Evolutionary conservation across 495 filamentous ascomycete species (phyloP), one percentile per base, ranked within the genome.

Genomic region (Monascus purpureus): DNA sequence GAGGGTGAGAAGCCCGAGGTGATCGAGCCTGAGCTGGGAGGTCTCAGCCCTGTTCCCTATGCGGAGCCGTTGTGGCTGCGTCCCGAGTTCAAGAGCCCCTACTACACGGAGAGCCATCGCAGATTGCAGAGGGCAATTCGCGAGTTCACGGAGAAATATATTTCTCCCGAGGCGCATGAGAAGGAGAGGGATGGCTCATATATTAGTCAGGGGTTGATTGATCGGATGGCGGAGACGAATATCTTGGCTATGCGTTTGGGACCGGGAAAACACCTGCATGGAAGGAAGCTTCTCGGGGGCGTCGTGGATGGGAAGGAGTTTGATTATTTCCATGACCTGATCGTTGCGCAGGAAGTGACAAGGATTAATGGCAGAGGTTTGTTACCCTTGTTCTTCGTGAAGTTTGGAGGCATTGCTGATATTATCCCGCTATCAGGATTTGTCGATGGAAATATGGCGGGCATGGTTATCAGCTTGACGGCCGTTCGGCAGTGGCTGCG

Each of bases 281-380:
- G 74, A 13, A 61, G 71, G 16, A 67, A 63, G 23, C 53, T 90
- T 11, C 58, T 88, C 16, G 71, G 71, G 28, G 82, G 82, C 31
- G 74, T 68, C 17, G 67, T 85, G 23, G 66, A 79, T 40, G 78
- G 79, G 17, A 71, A 83, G 59, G 80, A 90, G 39, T 90, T 82
- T 44, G 82, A 93, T 52, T 85, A 86, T 53, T 78, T 93, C 52
- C 82, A 88, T 56, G 82, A 88, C 52, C 49, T 90, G 48, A 72
- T 90, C 39, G 60, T 78, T 9, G 56, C 64, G 16, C 84, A 93
- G 57, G 83, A 93, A 53, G 52, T 77, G 42, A 68, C 69, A 8
- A 70, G 82, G 37, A 53, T 68, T 13, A 81, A 76, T 48, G 75
- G 75, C 25, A 60, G 82, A 41, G 81, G 77, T 49, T 13, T 3